Evolutionary conservation across 768 basidiomycete genomes (phyloP), one percentile per base, ranked within the genome.

Genomic region (Candolleomyces eurysporus): DNA sequence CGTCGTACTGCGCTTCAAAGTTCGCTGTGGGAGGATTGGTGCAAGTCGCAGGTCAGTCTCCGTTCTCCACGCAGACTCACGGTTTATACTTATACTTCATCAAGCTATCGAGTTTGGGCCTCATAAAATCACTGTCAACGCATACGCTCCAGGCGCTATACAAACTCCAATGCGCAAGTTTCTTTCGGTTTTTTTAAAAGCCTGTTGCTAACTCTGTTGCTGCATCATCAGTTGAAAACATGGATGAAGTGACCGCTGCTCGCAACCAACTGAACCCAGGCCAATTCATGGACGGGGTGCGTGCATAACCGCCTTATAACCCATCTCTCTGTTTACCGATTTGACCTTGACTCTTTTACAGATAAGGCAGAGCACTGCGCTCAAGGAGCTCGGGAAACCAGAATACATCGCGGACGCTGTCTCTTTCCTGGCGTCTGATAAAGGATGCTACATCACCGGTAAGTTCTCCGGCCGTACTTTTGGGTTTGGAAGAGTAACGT

Each of bases 1-100:
- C 59, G 9, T 65, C 70, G 11, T 82, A 81, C 59, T 67, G 67
- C 53, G 67, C 73, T 0, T 74, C 75, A 4, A 82, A 82, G 63
- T 79, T 80, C 63, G 78, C 78, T 4, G 52, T 82, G 0, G 66
- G 78, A 30, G 77, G 74, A 17, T 64, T 82, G 16, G 79, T 79
- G 0, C 77, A 79, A 59, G 65, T 63, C n/a, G 70, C 70, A 19
- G 71, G 73, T 74, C n/a, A 32, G 60, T 14, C 32, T 32, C n/a
- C n/a, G 32, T 32, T 9, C 32, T 9, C 32, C 32, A 32, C 9
- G 32, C 32, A 32, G 32, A 32, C 13, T 16, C 19, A 46, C 16
- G 14, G 14, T 46, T 46, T 46, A 30, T 52, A 39, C 30, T 32
- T 5, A 40, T 17, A n/a, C 31, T 8, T 42, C 4, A 5, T 17